These are phyloP conservation scores for barley (Hordeum vulgare) DNA, from an alignment of 176 grass and related monocot species.

Conservation along the genomic window MorexV3_pseudomolecules_assembly NC_058522.1:4848637-4849136, in stretches of 20 bases:
- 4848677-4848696: background rate
- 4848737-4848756: background rate
- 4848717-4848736: background rate
- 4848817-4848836: background rate
- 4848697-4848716: background rate
- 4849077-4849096: too few species aligned
- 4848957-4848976: too few species aligned
- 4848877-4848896: background rate
- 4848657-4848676: background rate
- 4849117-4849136: too few species aligned
- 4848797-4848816: background rate
- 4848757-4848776: background rate
- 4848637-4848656: background rate
- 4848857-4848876: background rate
- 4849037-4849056: too few species aligned
- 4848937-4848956: background rate
- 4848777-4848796: background rate
- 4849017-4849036: too few species aligned
- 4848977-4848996: background rate
- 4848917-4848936: background rate
- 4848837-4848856: slow-evolving; percentile 19
- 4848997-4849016: too few species aligned
- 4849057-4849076: too few species aligned
- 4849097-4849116: too few species aligned
- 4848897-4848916: background rate